These are phyloP conservation scores for Sporopachydermia quercuum DNA, from an alignment of 805 yeast species.

Conservation along the genomic window DNA sequence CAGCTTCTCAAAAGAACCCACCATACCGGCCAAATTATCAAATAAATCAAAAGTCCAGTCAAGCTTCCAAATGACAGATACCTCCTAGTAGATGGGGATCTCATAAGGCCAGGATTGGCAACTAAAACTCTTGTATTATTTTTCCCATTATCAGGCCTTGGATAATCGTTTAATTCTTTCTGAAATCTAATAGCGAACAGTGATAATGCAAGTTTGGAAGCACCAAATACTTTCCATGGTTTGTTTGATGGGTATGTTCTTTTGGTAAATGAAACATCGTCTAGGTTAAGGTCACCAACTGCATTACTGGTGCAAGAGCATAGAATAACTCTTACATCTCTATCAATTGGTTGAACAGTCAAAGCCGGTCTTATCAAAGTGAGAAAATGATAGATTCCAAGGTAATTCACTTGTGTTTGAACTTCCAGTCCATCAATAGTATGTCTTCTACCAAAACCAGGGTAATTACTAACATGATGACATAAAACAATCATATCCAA, in stretches of 20 bases:
- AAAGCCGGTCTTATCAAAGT: constrained; percentile 72
- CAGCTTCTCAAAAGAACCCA: constrained; percentile 71
- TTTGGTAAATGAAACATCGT: constrained; percentile 50
- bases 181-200: constrained; percentile 74
- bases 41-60: constrained; percentile 43
- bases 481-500: constrained; percentile 81
- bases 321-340: constrained; percentile 78
- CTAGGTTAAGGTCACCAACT: constrained; percentile 46
- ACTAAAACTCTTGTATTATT: constrained; percentile 54
- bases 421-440: constrained; percentile 75
- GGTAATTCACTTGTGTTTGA: constrained; percentile 73
- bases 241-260: constrained; percentile 40
- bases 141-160: constrained; percentile 54
- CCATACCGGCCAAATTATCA: constrained; percentile 65
- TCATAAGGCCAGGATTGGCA: constrained; percentile 86
- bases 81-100: constrained; percentile 76
- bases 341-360: constrained; percentile 81
- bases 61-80: constrained; percentile 64
- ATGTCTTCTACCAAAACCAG: constrained; percentile 44
- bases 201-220: constrained; percentile 63
- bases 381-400: constrained; percentile 68
- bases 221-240: constrained; percentile 72
- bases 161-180: constrained; percentile 38
- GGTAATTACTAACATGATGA: constrained; percentile 74
- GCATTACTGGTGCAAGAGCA: constrained; percentile 70